A percentile compares a stretch with the other conserved stretches of the same genome.
Conservation (phyloP, 192 early-diverging fungal genomes). For the Lunasporangiospora selenospora region DNA sequence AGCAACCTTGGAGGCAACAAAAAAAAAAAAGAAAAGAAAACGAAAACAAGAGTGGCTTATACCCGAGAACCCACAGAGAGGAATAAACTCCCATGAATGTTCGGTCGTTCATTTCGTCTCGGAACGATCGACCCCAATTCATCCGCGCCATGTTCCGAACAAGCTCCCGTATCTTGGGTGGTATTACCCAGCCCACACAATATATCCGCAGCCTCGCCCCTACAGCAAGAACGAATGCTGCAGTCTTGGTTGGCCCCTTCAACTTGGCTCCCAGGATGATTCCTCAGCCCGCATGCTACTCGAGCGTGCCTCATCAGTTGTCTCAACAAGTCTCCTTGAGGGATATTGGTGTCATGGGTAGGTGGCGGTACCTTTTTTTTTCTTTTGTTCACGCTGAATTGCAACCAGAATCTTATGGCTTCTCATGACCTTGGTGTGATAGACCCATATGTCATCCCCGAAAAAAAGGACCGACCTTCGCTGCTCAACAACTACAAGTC, state of each 20-base stretch:
- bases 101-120: too few species aligned
- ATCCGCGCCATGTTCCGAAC: slow-evolving; percentile 37
- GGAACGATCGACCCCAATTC: too few species aligned
- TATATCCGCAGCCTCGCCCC: slow-evolving; percentile 25
- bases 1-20: too few species aligned
- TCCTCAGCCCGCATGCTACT: slow-evolving; percentile 32
- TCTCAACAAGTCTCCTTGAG: slow-evolving; percentile 26
- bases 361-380: not conserved
- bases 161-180: slow-evolving; percentile 19
- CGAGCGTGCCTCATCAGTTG: slow-evolving; percentile 48
- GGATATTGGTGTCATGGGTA: slow-evolving; percentile 48
- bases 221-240: slow-evolving; percentile 8
- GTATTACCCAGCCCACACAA: slow-evolving; percentile 26
- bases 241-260: slow-evolving; percentile 15
- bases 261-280: slow-evolving; percentile 17
- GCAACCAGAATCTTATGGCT: not conserved
- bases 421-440: not conserved
- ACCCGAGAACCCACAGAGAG: too few species aligned
- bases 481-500: slow-evolving; percentile 52
- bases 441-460: slow-evolving; percentile 61
- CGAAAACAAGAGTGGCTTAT: too few species aligned
- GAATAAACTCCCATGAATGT: too few species aligned
- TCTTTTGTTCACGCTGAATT: not conserved
- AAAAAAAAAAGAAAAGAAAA: too few species aligned
- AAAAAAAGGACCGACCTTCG: slow-evolving; percentile 52